Percentiles rank a stretch among this genome's conserved stretches.
Conservation (phyloP, 2,329 filamentous ascomycete species). For the Macroventuria anomochaeta region DNA sequence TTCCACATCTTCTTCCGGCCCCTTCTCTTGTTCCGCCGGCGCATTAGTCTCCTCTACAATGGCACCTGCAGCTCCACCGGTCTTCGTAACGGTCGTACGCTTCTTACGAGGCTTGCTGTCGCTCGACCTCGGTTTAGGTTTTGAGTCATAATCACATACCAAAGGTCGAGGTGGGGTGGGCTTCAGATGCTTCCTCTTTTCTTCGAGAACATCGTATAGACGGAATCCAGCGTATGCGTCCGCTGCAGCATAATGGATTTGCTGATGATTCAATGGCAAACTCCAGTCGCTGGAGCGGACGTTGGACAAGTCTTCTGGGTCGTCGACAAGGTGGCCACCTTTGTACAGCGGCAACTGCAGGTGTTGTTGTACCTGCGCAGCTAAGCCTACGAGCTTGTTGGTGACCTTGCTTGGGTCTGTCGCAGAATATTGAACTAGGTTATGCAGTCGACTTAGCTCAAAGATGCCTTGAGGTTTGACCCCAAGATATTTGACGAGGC, state of each 20-base stretch:
- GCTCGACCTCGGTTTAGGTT: constrained; percentile 12
- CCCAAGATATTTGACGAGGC: constrained; percentile 66
- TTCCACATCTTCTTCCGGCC: constrained; percentile 9
- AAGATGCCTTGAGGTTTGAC: constrained; percentile 72
- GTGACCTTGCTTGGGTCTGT: constrained; percentile 65
- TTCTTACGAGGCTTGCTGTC: constrained; percentile 19
- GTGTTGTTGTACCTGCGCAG: constrained; percentile 72
- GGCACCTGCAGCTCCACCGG: constrained; percentile 10
- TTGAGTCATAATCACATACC: constrained; percentile 68
- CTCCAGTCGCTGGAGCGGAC: constrained; percentile 82
- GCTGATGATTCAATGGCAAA: constrained; percentile 63
- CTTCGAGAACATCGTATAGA: constrained; percentile 74
- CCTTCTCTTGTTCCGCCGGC: constrained; percentile 23
- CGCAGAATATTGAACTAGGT: constrained; percentile 62
- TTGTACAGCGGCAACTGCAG: constrained; percentile 80
- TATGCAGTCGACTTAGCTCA: constrained; percentile 84
- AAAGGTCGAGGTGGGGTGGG: constrained; percentile 75
- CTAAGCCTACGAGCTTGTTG: constrained; percentile 67
- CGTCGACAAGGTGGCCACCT: constrained; percentile 59
- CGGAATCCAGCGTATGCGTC: constrained; percentile 86
- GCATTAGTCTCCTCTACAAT: constrained; percentile 22
- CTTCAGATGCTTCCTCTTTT: constrained; percentile 68
- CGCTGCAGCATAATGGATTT: constrained; percentile 76
- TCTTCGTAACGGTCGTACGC: constrained; percentile 12
- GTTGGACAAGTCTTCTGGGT: constrained; percentile 22